phyloP scores from a whole-genome alignment of 495 filamentous ascomycete genomes.

The Podospora pseudopauciseta region DNA sequence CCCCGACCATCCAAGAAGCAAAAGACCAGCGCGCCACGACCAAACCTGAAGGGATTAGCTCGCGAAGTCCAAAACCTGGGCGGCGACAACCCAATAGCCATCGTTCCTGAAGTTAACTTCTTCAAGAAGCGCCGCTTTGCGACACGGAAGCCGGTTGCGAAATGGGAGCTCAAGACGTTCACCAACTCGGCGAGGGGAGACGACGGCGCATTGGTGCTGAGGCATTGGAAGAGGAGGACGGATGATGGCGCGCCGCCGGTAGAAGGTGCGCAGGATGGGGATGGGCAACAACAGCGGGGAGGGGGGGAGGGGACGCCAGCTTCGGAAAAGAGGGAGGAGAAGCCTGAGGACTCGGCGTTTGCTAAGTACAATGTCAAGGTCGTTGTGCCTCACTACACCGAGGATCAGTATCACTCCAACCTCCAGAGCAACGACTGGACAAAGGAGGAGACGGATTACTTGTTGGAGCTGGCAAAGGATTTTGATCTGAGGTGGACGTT shows the following conservation, averaged over 20 bases:
- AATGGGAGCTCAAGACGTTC: conserved; percentile 52
- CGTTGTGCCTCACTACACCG: conserved; percentile 70
- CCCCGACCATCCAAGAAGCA: conserved; percentile 69
- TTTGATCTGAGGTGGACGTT: conserved; percentile 85
- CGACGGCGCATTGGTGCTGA: conserved; percentile 52
- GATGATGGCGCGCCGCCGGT: conserved; percentile 26
- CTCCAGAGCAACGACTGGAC: conserved; percentile 76
- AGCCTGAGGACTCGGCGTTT: conserved; percentile 53
- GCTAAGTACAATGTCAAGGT: conserved; percentile 81
- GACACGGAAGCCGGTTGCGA: conserved; percentile 60
- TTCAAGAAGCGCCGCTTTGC: conserved; percentile 49
- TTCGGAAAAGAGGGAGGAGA: conserved; percentile 22
- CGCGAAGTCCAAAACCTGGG: conserved; percentile 59
- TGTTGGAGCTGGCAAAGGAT: conserved; percentile 67
- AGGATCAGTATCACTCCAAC: conserved; percentile 77
- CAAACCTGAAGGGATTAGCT: conserved; percentile 55
- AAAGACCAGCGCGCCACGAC: conserved; percentile 66
- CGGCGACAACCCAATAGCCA: conserved; percentile 47
- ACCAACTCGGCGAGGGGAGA: conserved; percentile 52
- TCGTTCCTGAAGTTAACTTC: conserved; percentile 43
- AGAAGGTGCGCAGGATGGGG: conserved; percentile 19
- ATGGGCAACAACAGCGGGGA: conserved; percentile 16
- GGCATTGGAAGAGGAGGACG: conserved; percentile 61
- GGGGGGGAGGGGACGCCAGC: conserved; percentile 9
- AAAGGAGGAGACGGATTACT: conserved; percentile 87